Evolutionary conservation across 495 filamentous ascomycete species (phyloP), one percentile per base, ranked within the genome.

Genomic region (Pseudotulostoma volvatum): DNA sequence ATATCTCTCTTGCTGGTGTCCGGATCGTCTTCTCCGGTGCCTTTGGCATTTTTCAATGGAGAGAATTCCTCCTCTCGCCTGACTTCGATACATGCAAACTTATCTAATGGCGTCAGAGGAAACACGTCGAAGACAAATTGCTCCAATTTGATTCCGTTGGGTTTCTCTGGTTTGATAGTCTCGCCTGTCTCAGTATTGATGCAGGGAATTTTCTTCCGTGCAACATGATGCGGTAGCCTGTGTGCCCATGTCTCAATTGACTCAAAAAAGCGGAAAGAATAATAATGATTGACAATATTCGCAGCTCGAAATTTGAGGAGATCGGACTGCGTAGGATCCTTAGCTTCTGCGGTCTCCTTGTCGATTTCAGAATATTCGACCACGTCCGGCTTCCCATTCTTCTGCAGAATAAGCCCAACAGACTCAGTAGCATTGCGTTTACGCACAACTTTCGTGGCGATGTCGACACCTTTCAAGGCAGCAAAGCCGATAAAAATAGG

Each of bases 261-360:
- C 55, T 93, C 81, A 36, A 99, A 70, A 68, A 95, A 99, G 40
- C 73, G 66, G 70, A 85, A 92, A 23, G 81, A 87, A 67, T 99
- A 99, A 71, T 95, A 99, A 68, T 99, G 90, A 70, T 99, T 99
- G 62, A 99, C 90, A 43, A 99, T 99, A 64, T 99, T 99, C 45
- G 87, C 90, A 36, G 90, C 88, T 32, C 90, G 78, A 77, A 93
- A 95, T 63, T 84, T 93, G 53, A 99, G 73, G 37, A 96, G 66
- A 33, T 74, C 75, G 1, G 71, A 67, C 50, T 96, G 77, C 56
- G 84, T 80, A 38, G 80, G 68, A 55, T 99, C 90, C 54, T 79
- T 75, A 46, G 86, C 87, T 54, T 93, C 86, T 25, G 88, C 79
- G 2, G 80, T 84, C 34, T 72, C 76, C 42, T 76, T 59, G 68